Base-by-base conservation (phyloP, 805 yeast genomes). In the Yarrowia alimentaria region DNA sequence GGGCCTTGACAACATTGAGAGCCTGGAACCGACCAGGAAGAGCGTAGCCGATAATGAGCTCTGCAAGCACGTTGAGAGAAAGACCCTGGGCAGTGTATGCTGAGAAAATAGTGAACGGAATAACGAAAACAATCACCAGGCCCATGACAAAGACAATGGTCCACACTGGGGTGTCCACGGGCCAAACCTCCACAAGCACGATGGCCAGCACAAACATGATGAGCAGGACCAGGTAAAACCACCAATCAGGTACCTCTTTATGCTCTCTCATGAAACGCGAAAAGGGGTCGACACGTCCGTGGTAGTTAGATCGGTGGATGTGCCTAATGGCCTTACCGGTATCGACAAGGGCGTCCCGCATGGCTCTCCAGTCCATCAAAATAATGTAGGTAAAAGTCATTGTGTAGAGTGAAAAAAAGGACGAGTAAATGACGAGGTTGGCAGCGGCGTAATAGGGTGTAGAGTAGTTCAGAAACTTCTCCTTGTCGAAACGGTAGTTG, bases 401-500 rank as follows among this genome's bases (percentile, higher is more conserved):
- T 6, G 85, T 82, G 56, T 78, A 78, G 37, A 76, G 61, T 24
- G 76, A 74, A 62, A 78, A 79, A 58, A 68, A 73, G 0, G 80
- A 75, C 17, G 85, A 84, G 58, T 79, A 80, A 14, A 71, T 61
- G 6, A 56, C 55, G 38, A 57, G 19, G 33, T 47, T 40, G 18
- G 54, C 85, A 8, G 87, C 85, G 22, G 78, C 60, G 58, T 78
- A 80, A 63, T 74, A 81, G 7, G 87, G 87, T 7, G 85, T 83
- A 1, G 87, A 81, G 64, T 82, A 82, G 6, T 65, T 62, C 58
- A 75, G 63, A 63, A 81, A 82, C 4, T 68, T 77, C 9, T 63
- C 65, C 43, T 65, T 63, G 58, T 75, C 69, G 55, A 81, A 71
- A 1, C 19, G 18, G 25, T 53, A 55, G 11, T 55, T 29, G 2